Evolutionary conservation across 2,329 filamentous ascomycete species (phyloP), one percentile per base, ranked within the genome.

Genomic region (Sphaerulina vaccinii): DNA sequence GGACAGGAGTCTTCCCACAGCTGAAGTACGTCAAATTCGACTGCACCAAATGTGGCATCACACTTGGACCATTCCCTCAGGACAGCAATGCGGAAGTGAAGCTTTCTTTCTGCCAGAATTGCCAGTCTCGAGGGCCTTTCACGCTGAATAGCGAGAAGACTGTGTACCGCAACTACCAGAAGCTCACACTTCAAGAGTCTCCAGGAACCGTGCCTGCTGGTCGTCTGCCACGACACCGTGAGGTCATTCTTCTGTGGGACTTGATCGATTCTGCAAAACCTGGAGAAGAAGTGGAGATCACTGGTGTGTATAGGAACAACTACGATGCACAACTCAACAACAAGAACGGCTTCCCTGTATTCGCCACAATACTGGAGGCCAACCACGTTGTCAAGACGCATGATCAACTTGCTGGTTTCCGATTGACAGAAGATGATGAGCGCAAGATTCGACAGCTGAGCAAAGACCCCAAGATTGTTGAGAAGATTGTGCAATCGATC

Each of bases 1-100:
- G 93, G 61, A 95, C 86, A 21, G 93, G 93, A 50, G 95, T 99
- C 41, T 99, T 99, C 70, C 93, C 93, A 2, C 93, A 99, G 74
- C 78, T 99, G 55, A 97, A 97, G 71, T 96, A 97, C 71, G 89
- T 99, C 74, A 96, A 96, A 74, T 97, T 99, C 67, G 89, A 96
- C 74, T 99, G 93, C 73, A 84, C 79, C 52, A 99, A 96, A 74
- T 99, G 93, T 65, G 88, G 89, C 55, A 82, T 88, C 39, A 96
- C 90, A 0, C 81, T 99, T 2, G 93, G 93, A 1, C 93, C 93
- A 15, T 99, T 96, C 76, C 92, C 96, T 68, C 93, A 99, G 66
- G 93, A 99, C 74, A 93, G 92, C 36, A 95, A 93, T 56, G 85
- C 91, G 37, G 93, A 99, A 71, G 91, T 99, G 67, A 96, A 92